These are phyloP conservation scores for Polytrichum formosum DNA, from an alignment of 225 moss, liverwort and hornwort species.

Conservation along the genomic window DNA sequence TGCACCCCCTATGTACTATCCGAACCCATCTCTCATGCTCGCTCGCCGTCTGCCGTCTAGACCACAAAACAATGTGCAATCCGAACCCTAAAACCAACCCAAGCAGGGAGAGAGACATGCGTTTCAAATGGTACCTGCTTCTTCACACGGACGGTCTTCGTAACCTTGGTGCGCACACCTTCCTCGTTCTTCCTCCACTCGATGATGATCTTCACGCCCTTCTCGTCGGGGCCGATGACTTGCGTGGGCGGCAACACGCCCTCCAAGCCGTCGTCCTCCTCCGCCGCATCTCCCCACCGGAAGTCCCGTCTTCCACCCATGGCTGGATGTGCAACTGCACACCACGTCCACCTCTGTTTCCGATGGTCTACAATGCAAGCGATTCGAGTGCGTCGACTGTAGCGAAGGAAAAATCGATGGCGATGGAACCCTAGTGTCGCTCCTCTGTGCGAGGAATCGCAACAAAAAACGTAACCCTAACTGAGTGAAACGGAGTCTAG, in stretches of 20 bases:
- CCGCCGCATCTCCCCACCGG: slow-evolving; percentile 65
- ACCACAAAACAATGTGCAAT: not conserved
- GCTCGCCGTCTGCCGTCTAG: too few species aligned
- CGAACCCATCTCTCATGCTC: too few species aligned
- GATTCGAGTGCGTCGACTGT: too few species aligned
- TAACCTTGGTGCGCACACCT: slow-evolving; percentile 25
- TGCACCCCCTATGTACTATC: too few species aligned
- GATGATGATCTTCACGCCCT: slow-evolving; percentile 27
- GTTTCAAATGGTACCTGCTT: slow-evolving; percentile 11
- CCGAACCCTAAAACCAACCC: not conserved
- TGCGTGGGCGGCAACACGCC: slow-evolving; percentile 38
- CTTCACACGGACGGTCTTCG: slow-evolving; percentile 25
- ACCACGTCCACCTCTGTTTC: not conserved
- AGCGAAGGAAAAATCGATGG: too few species aligned
- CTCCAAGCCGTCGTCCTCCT: slow-evolving; percentile 58
- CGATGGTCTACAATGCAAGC: too few species aligned
- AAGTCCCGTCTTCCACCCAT: slow-evolving; percentile 54
- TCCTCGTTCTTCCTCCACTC: slow-evolving; percentile 31
- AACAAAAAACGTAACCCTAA: too few species aligned
- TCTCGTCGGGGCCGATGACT: slow-evolving; percentile 31
- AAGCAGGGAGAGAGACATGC: not conserved
- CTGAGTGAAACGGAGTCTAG: too few species aligned
- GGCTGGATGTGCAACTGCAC: not conserved
- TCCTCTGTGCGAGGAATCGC: too few species aligned
- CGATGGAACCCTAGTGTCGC: too few species aligned